These are phyloP conservation scores for Colletotrichum chlorophyti DNA, from an alignment of 2,329 filamentous ascomycete genomes.

Conservation along the genomic window DNA sequence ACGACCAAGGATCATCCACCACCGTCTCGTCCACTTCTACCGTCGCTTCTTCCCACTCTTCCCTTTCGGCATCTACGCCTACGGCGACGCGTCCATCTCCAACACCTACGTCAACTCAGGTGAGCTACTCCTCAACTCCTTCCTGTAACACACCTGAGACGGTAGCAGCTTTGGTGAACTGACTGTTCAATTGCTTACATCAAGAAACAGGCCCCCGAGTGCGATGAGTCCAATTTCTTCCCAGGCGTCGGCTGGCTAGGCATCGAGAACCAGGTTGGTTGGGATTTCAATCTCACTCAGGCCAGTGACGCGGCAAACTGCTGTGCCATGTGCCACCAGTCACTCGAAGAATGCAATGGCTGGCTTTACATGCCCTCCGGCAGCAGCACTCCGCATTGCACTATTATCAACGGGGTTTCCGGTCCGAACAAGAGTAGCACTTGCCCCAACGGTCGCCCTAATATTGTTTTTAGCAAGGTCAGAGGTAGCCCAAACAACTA, in stretches of 20 bases:
- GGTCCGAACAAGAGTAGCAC: slow-evolving; percentile 11
- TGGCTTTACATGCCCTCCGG: slow-evolving; percentile 25
- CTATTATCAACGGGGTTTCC: slow-evolving; percentile 24
- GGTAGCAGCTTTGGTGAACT: too few relatives aligned
- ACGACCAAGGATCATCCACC: background rate
- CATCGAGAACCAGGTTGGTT: slow-evolving; percentile 7
- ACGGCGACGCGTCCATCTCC: background rate
- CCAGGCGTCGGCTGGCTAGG: slow-evolving; percentile 29
- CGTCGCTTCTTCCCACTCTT: background rate
- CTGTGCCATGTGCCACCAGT: slow-evolving; percentile 25
- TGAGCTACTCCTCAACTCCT: background rate
- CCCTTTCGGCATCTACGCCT: background rate
- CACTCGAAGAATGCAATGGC: slow-evolving; percentile 27
- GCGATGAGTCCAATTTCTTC: slow-evolving; percentile 11
- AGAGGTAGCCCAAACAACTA: background rate
- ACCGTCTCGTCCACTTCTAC: background rate
- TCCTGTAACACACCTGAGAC: too few relatives aligned
- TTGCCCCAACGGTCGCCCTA: slow-evolving; percentile 28
- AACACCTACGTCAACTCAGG: background rate
- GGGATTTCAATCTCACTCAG: slow-evolving; percentile 22
- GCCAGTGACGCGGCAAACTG: slow-evolving; percentile 23
- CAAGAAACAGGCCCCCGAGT: slow-evolving; percentile 2
- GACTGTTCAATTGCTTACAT: too few relatives aligned
- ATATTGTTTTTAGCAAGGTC: slow-evolving; percentile 23
- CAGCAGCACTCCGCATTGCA: slow-evolving; percentile 20